Percentiles rank a stretch among this genome's conserved stretches.
phyloP scores from a whole-genome alignment of 768 basidiomycete species.

The Chalciporus sphaerocephalus region DNA sequence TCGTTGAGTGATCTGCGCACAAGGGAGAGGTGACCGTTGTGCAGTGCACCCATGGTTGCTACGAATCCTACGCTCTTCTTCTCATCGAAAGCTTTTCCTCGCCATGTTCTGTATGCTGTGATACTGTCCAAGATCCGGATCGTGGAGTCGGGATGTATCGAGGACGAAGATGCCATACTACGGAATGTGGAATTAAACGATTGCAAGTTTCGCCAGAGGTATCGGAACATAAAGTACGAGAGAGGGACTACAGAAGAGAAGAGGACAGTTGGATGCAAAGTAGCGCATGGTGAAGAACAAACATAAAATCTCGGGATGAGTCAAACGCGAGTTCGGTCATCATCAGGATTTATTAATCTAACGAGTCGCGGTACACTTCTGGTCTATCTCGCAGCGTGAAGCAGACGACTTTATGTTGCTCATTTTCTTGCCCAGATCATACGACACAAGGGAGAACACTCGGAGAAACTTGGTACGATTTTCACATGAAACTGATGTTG shows the following conservation, averaged over 20 bases:
- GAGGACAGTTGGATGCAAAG: background rate
- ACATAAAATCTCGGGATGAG: background rate
- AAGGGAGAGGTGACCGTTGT: conserved; percentile 88
- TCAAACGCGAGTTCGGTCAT: too few species aligned
- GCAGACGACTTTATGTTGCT: too few species aligned
- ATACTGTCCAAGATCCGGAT: conserved; percentile 58
- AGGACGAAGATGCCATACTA: conserved; percentile 14
- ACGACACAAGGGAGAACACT: too few species aligned
- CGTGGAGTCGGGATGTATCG: conserved; percentile 26
- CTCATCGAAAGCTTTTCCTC: conserved; percentile 53
- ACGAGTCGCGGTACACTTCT: too few species aligned
- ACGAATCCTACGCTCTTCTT: conserved; percentile 82
- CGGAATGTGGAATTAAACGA: background rate
- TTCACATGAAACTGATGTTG: too few species aligned
- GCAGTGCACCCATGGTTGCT: conserved; percentile 97
- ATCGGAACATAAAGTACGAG: conserved; percentile 8
- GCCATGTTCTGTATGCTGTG: conserved; percentile 66
- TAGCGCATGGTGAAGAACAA: background rate
- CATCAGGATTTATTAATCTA: too few species aligned
- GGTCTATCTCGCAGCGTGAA: too few species aligned
- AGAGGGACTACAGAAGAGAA: background rate
- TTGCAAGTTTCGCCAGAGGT: conserved; percentile 2
- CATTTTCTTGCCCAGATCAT: too few species aligned
- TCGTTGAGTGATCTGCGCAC: conserved; percentile 71
- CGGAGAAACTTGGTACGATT: too few species aligned